Percentiles rank a stretch among this genome's conserved stretches.
These are phyloP conservation scores for Flaveria ramosissima DNA, from an alignment of 129 eudicot species.

Conservation along the genomic window DNA sequence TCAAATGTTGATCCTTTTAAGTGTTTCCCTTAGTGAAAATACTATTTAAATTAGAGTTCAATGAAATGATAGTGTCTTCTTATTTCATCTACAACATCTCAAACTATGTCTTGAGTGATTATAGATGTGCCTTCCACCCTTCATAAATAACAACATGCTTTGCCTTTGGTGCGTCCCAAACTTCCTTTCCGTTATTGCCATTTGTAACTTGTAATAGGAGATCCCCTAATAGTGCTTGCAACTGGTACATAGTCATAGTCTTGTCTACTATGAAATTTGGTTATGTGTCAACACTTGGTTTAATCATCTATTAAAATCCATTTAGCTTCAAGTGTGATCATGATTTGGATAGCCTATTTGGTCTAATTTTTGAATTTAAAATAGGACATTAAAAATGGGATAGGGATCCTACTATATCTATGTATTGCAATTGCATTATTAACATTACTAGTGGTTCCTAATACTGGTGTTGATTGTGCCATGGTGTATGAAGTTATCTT, in stretches of 20 bases:
- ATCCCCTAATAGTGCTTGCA: neutral
- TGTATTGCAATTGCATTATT: too few relatives aligned
- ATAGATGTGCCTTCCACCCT: neutral
- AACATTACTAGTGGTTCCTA: too few relatives aligned
- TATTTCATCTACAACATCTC: neutral
- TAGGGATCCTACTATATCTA: too few relatives aligned
- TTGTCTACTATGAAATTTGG: neutral
- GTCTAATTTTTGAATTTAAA: neutral
- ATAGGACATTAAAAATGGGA: neutral
- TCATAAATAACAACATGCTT: neutral
- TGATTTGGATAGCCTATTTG: neutral
- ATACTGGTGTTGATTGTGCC: too few relatives aligned
- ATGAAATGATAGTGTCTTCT: neutral
- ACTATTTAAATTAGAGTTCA: neutral
- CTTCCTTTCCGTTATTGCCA: neutral
- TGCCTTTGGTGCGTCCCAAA: neutral
- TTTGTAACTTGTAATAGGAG: neutral
- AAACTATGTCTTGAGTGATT: neutral
- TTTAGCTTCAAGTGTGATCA: neutral
- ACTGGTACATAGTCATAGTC: neutral
- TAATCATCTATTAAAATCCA: neutral
- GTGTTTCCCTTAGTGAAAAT: neutral
- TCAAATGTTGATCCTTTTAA: neutral
- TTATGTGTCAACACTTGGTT: neutral
- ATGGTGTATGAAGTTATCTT: too few relatives aligned